phyloP scores from a whole-genome alignment of 768 basidiomycete species.

The Serendipita sp. region DNA sequence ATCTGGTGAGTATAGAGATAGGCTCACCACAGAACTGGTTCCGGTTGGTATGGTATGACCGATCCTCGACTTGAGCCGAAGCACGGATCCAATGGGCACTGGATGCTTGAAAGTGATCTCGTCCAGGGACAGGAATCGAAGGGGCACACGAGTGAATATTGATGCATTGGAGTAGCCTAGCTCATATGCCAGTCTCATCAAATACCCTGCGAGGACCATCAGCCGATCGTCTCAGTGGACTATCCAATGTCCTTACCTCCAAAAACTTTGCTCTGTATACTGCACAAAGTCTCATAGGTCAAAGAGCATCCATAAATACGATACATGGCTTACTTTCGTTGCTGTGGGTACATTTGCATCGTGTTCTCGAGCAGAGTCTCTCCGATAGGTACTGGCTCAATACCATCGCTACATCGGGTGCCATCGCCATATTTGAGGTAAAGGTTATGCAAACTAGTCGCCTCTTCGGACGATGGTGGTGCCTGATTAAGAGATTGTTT shows the following conservation, averaged over 20 bases:
- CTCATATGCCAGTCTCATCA: slow-evolving; percentile 61
- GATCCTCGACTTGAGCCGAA: slow-evolving; percentile 54
- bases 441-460: slow-evolving; percentile 47
- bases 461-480: slow-evolving; percentile 57
- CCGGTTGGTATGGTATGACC: slow-evolving; percentile 37
- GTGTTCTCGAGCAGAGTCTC: slow-evolving; percentile 53
- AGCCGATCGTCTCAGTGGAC: neutral
- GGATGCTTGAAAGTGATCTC: slow-evolving; percentile 64
- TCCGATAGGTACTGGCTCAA: slow-evolving; percentile 53
- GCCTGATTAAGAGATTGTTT: slow-evolving; percentile 49
- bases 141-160: slow-evolving; percentile 43
- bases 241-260: slow-evolving; percentile 31
- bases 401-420: slow-evolving; percentile 18
- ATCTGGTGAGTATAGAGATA: neutral
- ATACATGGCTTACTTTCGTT: slow-evolving; percentile 39
- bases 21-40: neutral
- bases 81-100: slow-evolving; percentile 70
- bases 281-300: slow-evolving; percentile 15
- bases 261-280: slow-evolving; percentile 70
- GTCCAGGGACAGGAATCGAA: slow-evolving; percentile 63
- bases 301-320: neutral
- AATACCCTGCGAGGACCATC: slow-evolving; percentile 21
- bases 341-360: slow-evolving; percentile 73
- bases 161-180: slow-evolving; percentile 58
- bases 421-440: slow-evolving; percentile 44